phyloP scores from a whole-genome alignment of 306 rosid genomes.

The Oxytropis ochrocephala region DNA sequence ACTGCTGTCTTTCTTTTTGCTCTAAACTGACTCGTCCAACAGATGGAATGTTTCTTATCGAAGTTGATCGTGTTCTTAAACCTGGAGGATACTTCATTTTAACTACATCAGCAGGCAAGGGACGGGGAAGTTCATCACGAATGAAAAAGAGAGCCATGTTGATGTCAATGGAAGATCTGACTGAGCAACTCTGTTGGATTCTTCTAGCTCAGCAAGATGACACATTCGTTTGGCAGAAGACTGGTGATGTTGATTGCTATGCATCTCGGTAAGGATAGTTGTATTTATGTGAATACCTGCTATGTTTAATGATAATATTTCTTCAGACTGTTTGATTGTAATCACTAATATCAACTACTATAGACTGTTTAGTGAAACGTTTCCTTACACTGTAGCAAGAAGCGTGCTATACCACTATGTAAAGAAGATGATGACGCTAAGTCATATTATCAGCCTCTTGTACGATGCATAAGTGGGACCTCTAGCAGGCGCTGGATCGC shows the following conservation, averaged over 20 bases:
- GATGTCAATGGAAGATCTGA: slow-evolving; percentile 61
- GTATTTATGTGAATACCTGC: not conserved
- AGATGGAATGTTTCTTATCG: slow-evolving; percentile 81
- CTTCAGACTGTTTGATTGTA: not conserved
- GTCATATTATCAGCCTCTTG: slow-evolving; percentile 71
- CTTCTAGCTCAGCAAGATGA: slow-evolving; percentile 89
- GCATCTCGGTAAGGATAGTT: slow-evolving; percentile 64
- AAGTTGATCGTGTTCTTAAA: slow-evolving; percentile 92
- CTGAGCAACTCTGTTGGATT: slow-evolving; percentile 81
- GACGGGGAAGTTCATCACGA: slow-evolving; percentile 47
- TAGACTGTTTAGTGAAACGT: not conserved
- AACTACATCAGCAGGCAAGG: slow-evolving; percentile 66
- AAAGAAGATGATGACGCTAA: slow-evolving; percentile 47
- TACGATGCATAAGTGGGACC: slow-evolving; percentile 81
- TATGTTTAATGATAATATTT: too few species aligned
- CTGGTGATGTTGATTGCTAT: slow-evolving; percentile 62
- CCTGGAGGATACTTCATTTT: slow-evolving; percentile 98
- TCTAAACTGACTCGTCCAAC: slow-evolving; percentile 31
- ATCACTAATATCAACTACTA: not conserved
- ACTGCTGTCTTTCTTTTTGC: not conserved
- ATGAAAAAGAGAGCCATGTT: slow-evolving; percentile 43
- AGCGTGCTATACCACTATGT: slow-evolving; percentile 58
- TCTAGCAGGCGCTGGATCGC: slow-evolving; percentile 79
- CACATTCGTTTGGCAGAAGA: slow-evolving; percentile 91
- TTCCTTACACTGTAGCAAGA: slow-evolving; percentile 50